Base-by-base conservation (phyloP, 306 rosid genomes). In the Vigna angularis region DNA sequence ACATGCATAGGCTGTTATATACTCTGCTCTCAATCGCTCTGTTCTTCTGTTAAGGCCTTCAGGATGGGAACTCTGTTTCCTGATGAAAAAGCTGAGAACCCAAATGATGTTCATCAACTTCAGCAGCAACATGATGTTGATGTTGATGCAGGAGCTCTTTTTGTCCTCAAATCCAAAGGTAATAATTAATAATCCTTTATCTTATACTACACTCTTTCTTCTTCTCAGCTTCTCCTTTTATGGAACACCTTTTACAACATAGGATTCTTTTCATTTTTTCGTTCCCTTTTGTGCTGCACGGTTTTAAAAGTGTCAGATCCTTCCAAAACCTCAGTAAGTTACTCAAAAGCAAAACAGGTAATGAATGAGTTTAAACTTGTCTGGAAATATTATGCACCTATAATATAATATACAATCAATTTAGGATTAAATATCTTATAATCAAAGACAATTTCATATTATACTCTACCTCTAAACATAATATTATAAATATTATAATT, bases 91-190 rank as follows among this genome's bases (percentile, higher is more conserved):
- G 36, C 16, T 64, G 83, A 85, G 40, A 79, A 47, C n/a, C 64
- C 67, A 44, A 77, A 81, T 56, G 68, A 2, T 58, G 70, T 49
- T 11, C 74, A 69, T 40, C 82, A 74, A 11, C 71, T 58, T 58
- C 36, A 58, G 16, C 55, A 26, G 28, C 64, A 74, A 20, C 72
- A 64, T 13, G 82, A 85, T 44, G 80, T 80, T 20, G 28, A 26
- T 26, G 28, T 26, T 10, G 97, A 93, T 73, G 97, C 96, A 2
- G 97, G 96, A 17, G 97, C 97, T 67, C 86, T 83, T 63, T 93
- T 93, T 86, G 97, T 93, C 66, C 97, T 93, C 63, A 91, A 93
- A 83, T 90, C 97, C 58, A 89, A 84, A 90, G 97, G 94, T 92
- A 34, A 0, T 59, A 10, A 10, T 10, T 9, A 44, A 11, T 10